These are phyloP conservation scores for Hymenoscyphus salicellus DNA, from an alignment of 2,329 filamentous ascomycete genomes.

Conservation along the genomic window DNA sequence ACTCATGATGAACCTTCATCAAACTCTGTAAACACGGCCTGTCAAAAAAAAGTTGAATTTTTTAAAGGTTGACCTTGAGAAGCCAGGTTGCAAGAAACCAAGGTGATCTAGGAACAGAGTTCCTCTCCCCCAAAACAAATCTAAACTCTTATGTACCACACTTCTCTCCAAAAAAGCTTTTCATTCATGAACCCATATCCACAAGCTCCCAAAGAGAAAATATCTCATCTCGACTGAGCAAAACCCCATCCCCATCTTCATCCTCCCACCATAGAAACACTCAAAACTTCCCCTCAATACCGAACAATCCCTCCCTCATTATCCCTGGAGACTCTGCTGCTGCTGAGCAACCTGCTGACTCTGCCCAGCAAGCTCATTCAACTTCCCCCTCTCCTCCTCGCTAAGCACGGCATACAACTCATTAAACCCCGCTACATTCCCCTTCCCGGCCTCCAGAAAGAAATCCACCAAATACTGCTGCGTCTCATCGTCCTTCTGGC, in stretches of 20 bases:
- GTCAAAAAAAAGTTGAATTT: too few relatives aligned
- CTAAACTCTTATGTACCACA: not conserved
- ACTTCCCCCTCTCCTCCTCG: conserved; percentile 47
- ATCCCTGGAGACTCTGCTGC: not conserved
- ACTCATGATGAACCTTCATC: too few relatives aligned
- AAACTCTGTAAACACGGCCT: too few relatives aligned
- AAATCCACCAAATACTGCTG: conserved; percentile 80
- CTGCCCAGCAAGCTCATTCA: conserved; percentile 38
- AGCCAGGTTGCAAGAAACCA: too few relatives aligned
- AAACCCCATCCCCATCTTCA: not conserved
- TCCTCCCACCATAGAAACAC: not conserved
- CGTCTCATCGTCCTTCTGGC: conserved; percentile 84
- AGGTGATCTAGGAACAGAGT: not conserved
- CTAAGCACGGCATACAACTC: conserved; percentile 37
- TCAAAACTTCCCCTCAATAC: not conserved
- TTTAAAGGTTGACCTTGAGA: too few relatives aligned
- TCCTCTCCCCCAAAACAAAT: not conserved
- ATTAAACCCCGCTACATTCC: conserved; percentile 40
- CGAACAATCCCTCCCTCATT: not conserved
- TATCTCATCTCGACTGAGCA: not conserved
- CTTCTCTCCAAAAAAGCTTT: not conserved
- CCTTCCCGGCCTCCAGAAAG: conserved; percentile 52
- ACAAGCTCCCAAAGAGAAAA: not conserved
- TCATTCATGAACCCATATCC: not conserved
- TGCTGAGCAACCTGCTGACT: not conserved